phyloP scores from a whole-genome alignment of 139 green algal genomes.

The Ettlia oleoabundans region DNA sequence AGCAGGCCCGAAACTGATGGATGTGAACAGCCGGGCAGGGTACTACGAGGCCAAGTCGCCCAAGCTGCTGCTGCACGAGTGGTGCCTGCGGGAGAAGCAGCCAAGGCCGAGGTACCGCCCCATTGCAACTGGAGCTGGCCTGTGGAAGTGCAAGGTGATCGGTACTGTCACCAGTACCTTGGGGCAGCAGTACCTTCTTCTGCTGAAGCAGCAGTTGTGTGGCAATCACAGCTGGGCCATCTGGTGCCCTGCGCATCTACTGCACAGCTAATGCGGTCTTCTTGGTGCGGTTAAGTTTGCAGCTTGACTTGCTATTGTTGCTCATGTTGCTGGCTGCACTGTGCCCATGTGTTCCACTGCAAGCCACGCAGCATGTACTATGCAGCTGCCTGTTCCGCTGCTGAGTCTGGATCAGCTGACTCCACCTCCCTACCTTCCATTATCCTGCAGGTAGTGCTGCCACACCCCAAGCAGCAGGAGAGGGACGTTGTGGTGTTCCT shows the following conservation, averaged over 20 bases:
- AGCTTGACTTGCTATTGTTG: too few relatives aligned
- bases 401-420: background rate
- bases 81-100: conserved; percentile 67
- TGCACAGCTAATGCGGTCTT: too few relatives aligned
- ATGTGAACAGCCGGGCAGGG: conserved; percentile 69
- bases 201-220: too few relatives aligned
- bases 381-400: background rate
- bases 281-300: too few relatives aligned
- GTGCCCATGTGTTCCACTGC: too few relatives aligned
- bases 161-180: too few relatives aligned
- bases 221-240: too few relatives aligned
- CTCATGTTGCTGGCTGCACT: background rate
- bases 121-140: conserved; percentile 24
- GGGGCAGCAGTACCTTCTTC: too few relatives aligned
- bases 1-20: conserved; percentile 56
- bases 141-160: conserved; percentile 55
- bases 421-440: background rate
- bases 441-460: conserved; percentile 73
- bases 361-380: too few relatives aligned
- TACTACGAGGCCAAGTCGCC: conserved; percentile 82
- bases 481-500: conserved; percentile 82
- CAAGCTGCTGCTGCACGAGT: conserved; percentile 85
- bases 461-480: conserved; percentile 68
- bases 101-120: conserved; percentile 63
- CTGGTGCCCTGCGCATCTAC: too few relatives aligned